Base-by-base conservation (phyloP, 495 filamentous ascomycete genomes). In the Geopyxis carbonaria region DNA sequence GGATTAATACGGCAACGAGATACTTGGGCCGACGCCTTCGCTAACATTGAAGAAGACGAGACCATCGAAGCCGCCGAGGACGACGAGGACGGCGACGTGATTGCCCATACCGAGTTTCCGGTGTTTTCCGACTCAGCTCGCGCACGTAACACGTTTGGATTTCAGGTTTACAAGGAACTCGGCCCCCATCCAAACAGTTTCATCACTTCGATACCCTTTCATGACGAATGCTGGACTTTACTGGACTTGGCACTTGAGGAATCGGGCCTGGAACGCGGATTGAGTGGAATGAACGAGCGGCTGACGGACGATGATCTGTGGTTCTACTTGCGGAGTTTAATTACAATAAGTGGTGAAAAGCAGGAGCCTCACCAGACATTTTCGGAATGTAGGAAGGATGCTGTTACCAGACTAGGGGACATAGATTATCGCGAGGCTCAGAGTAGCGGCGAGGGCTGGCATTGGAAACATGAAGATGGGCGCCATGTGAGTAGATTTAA, bases 391-490 rank as follows among this genome's bases (percentile, higher is more conserved):
- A 40, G 51, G 11, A 43, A 47, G 11, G 47, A 43, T 27, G 39
- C 55, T 18, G 42, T 56, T 15, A 55, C 53, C 11, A 40, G 52
- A 33, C 25, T 59, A 18, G 46, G 56, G n/a, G 46, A 48, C 15
- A 45, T 55, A 5, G 56, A 58, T 42, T 59, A 59, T 25, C 44
- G 52, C n/a, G 56, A 59, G 22, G 53, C 49, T 1, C 56, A 59
- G 28, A 38, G 42, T 22, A 46, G 56, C 23, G 49, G 52, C 7
- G 56, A 58, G 22, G 56, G 56, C 22, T 56, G 44, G 43, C 45
- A 53, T 23, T 59, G 56, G 56, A 47, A 47, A 22, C 56, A 59
- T 22, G 46, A 47, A 23, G 53, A 57, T 23, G 56, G 56, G 3
- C 38, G 59, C 25, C 56, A 59, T 45, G 56, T 59, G 45, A 21